Evolutionary conservation across 2,329 filamentous ascomycete genomes (phyloP).

Genomic region (Sclerotinia trifoliorum): DNA sequence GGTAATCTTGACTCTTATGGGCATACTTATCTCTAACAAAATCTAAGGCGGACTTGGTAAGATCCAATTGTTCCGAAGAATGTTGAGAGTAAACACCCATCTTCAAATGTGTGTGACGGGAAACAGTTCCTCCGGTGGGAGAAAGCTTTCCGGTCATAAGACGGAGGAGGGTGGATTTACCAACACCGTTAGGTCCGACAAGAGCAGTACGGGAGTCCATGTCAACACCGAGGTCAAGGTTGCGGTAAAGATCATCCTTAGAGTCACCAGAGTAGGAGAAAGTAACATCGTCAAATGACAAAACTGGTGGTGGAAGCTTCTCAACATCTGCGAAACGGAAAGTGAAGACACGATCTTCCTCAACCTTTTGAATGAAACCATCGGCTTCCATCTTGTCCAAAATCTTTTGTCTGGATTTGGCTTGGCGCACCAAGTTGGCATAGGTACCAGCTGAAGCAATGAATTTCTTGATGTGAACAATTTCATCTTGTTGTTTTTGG

Average conservation of each 20-base stretch:
- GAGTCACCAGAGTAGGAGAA: conserved; percentile 94
- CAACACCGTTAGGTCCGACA: conserved; percentile 97
- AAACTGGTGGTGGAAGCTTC: conserved; percentile 95
- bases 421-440: conserved; percentile 97
- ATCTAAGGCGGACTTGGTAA: conserved; percentile 96
- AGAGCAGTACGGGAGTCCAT: conserved; percentile 98
- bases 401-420: conserved; percentile 99
- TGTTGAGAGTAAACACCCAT: conserved; percentile 98
- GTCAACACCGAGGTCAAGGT: conserved; percentile 97
- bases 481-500: conserved; percentile 98
- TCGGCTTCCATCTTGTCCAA: conserved; percentile 99
- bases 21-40: conserved; percentile 96
- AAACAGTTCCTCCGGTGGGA: conserved; percentile 77
- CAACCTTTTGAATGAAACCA: conserved; percentile 92
- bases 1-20: conserved; percentile 90
- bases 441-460: conserved; percentile 99
- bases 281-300: conserved; percentile 95
- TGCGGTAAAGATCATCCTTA: conserved; percentile 91
- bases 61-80: conserved; percentile 95
- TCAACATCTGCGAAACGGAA: conserved; percentile 99
- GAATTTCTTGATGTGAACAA: conserved; percentile 99
- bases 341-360: conserved; percentile 82
- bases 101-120: conserved; percentile 96
- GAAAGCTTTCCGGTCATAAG: conserved; percentile 96
- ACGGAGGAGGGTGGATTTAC: conserved; percentile 93